Evolutionary conservation across 345 rosid genomes (phyloP).

Genomic region (Eutrema japonicum): DNA sequence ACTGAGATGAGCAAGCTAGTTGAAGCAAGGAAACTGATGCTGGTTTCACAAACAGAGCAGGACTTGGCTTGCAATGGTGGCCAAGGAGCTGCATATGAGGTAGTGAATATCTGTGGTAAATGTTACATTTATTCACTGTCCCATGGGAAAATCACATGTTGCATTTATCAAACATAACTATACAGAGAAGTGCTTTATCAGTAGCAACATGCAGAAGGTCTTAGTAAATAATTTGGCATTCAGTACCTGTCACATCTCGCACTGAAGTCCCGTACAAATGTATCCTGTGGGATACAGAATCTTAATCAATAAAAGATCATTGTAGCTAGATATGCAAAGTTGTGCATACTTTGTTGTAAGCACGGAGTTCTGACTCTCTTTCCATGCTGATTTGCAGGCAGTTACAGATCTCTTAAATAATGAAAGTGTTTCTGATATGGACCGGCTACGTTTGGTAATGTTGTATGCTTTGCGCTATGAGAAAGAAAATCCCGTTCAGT

Average conservation of each 20-base stretch:
- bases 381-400: conserved; percentile 63
- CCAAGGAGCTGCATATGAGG: conserved; percentile 99
- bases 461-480: conserved; percentile 94
- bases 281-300: background rate
- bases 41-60: conserved; percentile 92
- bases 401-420: conserved; percentile 83
- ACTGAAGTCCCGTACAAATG: background rate
- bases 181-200: background rate
- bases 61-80: conserved; percentile 99
- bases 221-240: conserved; percentile 9
- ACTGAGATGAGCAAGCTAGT: conserved; percentile 98
- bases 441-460: conserved; percentile 84
- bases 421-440: conserved; percentile 86
- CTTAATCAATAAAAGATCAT: background rate
- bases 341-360: conserved; percentile 1
- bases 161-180: background rate
- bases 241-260: background rate
- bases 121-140: conserved; percentile 15
- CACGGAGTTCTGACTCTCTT: conserved; percentile 34
- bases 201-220: conserved; percentile 20
- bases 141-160: conserved; percentile 6
- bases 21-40: conserved; percentile 89
- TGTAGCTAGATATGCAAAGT: conserved; percentile 2
- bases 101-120: conserved; percentile 33
- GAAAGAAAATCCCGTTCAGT: conserved; percentile 95